Evolutionary conservation across 805 yeast species (phyloP).

Genomic region (Candida piceae): DNA sequence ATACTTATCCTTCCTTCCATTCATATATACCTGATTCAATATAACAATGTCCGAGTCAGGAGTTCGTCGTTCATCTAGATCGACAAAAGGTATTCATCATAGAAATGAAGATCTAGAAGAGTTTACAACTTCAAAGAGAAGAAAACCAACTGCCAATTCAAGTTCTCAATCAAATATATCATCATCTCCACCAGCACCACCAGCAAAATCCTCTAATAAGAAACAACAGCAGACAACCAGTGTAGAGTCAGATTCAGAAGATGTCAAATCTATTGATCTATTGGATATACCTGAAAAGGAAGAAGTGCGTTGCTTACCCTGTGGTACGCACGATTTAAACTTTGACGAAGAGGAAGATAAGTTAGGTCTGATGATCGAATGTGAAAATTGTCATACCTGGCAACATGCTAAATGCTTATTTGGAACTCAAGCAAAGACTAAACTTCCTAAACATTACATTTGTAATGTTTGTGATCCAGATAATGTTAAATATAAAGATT

Average conservation of each 20-base stretch:
- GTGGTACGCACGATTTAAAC: constrained; percentile 55
- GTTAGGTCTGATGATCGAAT: constrained; percentile 56
- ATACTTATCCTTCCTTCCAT: background rate
- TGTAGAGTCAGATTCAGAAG: too few relatives aligned
- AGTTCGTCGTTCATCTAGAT: constrained; percentile 38
- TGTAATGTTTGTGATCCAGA: constrained; percentile 52
- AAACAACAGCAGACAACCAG: too few relatives aligned
- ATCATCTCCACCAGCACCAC: too few relatives aligned
- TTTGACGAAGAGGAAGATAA: constrained; percentile 53
- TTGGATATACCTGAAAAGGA: constrained; percentile 23
- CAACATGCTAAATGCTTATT: constrained; percentile 66
- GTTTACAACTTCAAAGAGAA: constrained; percentile 8
- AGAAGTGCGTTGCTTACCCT: constrained; percentile 52
- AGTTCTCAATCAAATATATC: too few relatives aligned
- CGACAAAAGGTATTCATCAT: constrained; percentile 37
- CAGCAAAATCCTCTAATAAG: too few relatives aligned
- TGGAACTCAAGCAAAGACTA: constrained; percentile 32
- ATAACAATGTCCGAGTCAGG: constrained; percentile 8
- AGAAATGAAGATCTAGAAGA: constrained; percentile 26
- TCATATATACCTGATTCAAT: too few relatives aligned
- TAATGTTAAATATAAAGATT: constrained; percentile 27
- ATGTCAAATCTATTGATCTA: too few relatives aligned
- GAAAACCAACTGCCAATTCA: constrained; percentile 7
- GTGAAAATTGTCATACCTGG: constrained; percentile 66
- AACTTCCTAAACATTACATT: constrained; percentile 42